Base-by-base conservation (phyloP, 805 yeast species). In the Kodamaea neixiangensis region DNA sequence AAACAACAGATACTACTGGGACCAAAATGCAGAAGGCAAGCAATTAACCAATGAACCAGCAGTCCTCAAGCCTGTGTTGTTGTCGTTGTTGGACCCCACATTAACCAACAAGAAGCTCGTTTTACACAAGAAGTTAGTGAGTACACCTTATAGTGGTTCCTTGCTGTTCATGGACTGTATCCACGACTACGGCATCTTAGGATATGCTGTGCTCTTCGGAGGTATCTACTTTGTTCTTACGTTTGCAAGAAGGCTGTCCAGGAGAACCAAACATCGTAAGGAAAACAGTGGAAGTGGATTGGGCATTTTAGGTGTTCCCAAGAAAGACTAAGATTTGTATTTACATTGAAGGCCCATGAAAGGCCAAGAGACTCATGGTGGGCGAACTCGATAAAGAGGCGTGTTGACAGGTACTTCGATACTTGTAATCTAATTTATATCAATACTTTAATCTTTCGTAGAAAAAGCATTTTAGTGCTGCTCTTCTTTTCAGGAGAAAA, bases 171-270 rank as follows among this genome's bases (percentile, higher is more conserved):
- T 79, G 71, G 83, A 81, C 50, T 11, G 43, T 13, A 55, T 79
- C 15, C 85, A 78, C 55, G 63, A 66, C 47, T 61, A 65, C 48
- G 83, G 84, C 1, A 46, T 77, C 47, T 48, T 66, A 25, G 83
- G 80, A 0, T 81, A 79, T 58, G 37, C 67, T 5, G 51, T 57
- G 2, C 51, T 65, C 3, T 20, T 64, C 18, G 46, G 46, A 15
- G 40, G 43, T 1, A 13, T 65, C 3, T 58, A 54, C 47, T 14
- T 54, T 7, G 19, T 52, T 19, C 29, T 5, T 9, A 42, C n/a
- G 39, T 21, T 15, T 13, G 44, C 19, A 29, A 35, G 45, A 49
- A 44, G 22, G 7, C 20, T 15, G 20, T 11, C 25, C 18, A 46
- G 34, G 39, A 34, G 20, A 13, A 18, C 47, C 14, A 39, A 29